Percentiles rank a stretch among this genome's conserved stretches.
These are phyloP conservation scores for Erodium maritimum DNA, from an alignment of 345 rosid genomes.

Conservation along the genomic window DNA sequence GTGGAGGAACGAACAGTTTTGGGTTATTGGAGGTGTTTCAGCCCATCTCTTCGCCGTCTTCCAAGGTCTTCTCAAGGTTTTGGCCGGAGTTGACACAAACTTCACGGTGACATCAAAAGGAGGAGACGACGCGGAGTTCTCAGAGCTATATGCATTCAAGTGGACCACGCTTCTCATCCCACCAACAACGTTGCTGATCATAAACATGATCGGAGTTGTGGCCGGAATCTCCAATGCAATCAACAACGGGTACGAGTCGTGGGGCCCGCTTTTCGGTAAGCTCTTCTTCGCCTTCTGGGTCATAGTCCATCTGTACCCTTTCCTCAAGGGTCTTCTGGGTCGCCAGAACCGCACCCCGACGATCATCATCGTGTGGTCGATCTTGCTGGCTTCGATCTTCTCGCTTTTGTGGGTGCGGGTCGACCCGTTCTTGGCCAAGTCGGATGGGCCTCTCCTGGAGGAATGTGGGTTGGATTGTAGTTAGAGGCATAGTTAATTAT, in stretches of 20 bases:
- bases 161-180: conserved; percentile 59
- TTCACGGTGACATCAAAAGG: conserved; percentile 58
- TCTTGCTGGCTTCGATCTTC: conserved; percentile 55
- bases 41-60: conserved; percentile 55
- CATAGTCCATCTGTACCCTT: conserved; percentile 56
- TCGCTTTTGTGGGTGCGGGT: conserved; percentile 56
- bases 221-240: conserved; percentile 50
- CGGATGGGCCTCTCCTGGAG: conserved; percentile 38
- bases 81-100: conserved; percentile 49
- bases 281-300: conserved; percentile 67
- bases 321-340: conserved; percentile 51
- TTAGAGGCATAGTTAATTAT: conserved; percentile 11
- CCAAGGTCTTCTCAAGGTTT: conserved; percentile 51
- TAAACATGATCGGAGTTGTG: conserved; percentile 50
- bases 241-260: conserved; percentile 52
- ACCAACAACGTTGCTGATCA: conserved; percentile 46
- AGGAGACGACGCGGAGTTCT: conserved; percentile 43
- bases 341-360: conserved; percentile 51
- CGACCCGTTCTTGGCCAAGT: conserved; percentile 44
- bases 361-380: conserved; percentile 60
- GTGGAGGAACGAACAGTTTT: conserved; percentile 79
- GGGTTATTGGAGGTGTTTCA: conserved; percentile 66
- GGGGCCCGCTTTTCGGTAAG: conserved; percentile 63
- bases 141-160: conserved; percentile 40
- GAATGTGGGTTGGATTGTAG: conserved; percentile 63